Evolutionary conservation across 306 rosid genomes (phyloP).

Genomic region (Urtica urens): DNA sequence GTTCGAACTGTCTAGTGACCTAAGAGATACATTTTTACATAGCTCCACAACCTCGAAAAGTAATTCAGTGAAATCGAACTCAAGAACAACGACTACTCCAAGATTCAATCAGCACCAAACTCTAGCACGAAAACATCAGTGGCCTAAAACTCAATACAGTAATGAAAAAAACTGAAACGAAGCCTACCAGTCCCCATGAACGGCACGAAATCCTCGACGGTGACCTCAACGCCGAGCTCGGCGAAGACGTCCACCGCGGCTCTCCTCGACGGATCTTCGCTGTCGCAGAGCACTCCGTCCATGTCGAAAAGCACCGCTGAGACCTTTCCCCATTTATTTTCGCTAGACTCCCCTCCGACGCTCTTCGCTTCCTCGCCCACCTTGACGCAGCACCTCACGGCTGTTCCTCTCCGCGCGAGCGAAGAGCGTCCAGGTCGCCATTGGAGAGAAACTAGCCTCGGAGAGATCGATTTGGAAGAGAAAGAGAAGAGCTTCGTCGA

Average conservation of each 20-base stretch:
- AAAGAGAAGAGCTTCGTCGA: slow-evolving; percentile 22
- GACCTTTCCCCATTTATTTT: slow-evolving; percentile 64
- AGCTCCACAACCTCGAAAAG: no score
- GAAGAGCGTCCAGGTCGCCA: slow-evolving; percentile 31
- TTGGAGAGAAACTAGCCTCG: slow-evolving; percentile 32
- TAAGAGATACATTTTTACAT: no score
- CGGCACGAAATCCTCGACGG: slow-evolving; percentile 78
- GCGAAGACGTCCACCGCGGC: slow-evolving; percentile 76
- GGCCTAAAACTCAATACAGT: neutral
- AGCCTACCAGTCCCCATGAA: slow-evolving; percentile 84
- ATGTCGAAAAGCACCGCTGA: slow-evolving; percentile 90
- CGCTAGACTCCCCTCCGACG: slow-evolving; percentile 24
- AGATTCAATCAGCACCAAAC: neutral
- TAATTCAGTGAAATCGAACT: neutral
- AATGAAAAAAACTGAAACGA: neutral
- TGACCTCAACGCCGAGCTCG: slow-evolving; percentile 74
- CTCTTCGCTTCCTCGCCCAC: slow-evolving; percentile 34
- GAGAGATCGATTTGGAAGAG: slow-evolving; percentile 16
- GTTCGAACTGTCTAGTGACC: no score
- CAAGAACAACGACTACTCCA: neutral
- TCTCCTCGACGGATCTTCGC: slow-evolving; percentile 76
- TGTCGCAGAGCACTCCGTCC: slow-evolving; percentile 94
- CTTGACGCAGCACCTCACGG: slow-evolving; percentile 41
- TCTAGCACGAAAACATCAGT: no score
- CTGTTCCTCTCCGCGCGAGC: slow-evolving; percentile 18